A percentile compares a stretch with the other conserved stretches of the same genome.
phyloP scores from a whole-genome alignment of 768 basidiomycete species.

The Suillus brevipes region DNA sequence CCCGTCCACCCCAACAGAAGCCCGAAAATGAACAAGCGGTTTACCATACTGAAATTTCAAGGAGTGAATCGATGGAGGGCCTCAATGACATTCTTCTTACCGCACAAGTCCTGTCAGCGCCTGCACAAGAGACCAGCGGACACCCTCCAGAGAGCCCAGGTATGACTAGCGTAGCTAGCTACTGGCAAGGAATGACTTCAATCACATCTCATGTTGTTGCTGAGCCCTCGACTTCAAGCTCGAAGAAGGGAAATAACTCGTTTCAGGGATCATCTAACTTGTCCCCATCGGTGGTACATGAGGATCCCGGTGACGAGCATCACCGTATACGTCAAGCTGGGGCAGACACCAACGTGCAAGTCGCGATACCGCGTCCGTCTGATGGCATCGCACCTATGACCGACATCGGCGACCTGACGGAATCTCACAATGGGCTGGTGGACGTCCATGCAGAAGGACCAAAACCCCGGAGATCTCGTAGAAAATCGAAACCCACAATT shows the following conservation, averaged over 20 bases:
- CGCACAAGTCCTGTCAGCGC: neutral
- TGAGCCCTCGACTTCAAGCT: neutral
- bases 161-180: neutral
- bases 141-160: constrained; percentile 30
- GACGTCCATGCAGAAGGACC: neutral
- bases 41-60: neutral
- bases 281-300: neutral
- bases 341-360: neutral
- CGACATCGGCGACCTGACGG: neutral
- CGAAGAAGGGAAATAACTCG: neutral
- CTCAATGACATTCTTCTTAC: neutral
- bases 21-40: constrained; percentile 10
- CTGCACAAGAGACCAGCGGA: constrained; percentile 37
- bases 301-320: neutral
- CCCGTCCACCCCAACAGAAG: constrained; percentile 34
- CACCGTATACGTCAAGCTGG: neutral
- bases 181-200: neutral
- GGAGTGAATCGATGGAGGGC: constrained; percentile 6
- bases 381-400: neutral
- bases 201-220: too few species aligned
- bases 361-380: too few species aligned
- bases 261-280: neutral
- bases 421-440: neutral
- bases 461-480: neutral
- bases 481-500: constrained; percentile 4